phyloP scores from a whole-genome alignment of 345 rosid species.

The Citrus mangshanensis region DNA sequence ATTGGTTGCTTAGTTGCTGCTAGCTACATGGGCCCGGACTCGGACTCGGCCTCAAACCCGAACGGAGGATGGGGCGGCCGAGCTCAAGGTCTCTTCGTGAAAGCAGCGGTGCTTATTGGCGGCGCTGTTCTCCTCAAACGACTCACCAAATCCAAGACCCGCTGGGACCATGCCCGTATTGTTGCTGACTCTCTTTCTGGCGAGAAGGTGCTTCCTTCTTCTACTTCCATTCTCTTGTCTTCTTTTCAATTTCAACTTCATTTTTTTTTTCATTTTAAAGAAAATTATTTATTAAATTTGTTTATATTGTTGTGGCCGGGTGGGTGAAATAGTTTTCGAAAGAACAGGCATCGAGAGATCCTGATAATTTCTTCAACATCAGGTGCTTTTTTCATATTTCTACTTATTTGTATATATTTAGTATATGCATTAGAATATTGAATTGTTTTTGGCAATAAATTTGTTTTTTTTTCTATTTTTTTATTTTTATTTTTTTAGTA shows the following conservation, averaged over 20 bases:
- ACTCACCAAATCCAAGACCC: slow-evolving; percentile 89
- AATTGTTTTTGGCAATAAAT: background rate
- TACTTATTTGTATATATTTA: background rate
- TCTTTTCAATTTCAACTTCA: background rate
- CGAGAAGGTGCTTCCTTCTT: slow-evolving; percentile 52
- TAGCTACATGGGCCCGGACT: slow-evolving; percentile 23
- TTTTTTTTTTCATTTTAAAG: background rate
- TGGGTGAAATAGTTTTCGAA: slow-evolving; percentile 53
- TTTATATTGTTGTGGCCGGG: background rate
- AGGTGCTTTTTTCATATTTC: slow-evolving; percentile 36
- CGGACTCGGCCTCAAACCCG: slow-evolving; percentile 40
- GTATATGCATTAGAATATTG: background rate
- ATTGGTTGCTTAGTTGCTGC: background rate
- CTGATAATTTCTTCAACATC: slow-evolving; percentile 85
- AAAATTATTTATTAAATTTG: background rate
- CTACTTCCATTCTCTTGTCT: background rate
- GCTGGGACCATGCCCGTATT: slow-evolving; percentile 80
- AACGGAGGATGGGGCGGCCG: slow-evolving; percentile 60
- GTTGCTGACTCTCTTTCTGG: slow-evolving; percentile 80
- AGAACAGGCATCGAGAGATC: slow-evolving; percentile 89
- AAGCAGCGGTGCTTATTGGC: slow-evolving; percentile 70
- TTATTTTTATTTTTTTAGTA: background rate
- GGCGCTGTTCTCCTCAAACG: slow-evolving; percentile 76
- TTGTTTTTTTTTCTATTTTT: background rate
- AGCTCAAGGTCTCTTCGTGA: slow-evolving; percentile 63